Evolutionary conservation across 352 stramenopile genomes (phyloP), one percentile per base, ranked within the genome.

Genomic region (Aphanomyces stellatus): DNA sequence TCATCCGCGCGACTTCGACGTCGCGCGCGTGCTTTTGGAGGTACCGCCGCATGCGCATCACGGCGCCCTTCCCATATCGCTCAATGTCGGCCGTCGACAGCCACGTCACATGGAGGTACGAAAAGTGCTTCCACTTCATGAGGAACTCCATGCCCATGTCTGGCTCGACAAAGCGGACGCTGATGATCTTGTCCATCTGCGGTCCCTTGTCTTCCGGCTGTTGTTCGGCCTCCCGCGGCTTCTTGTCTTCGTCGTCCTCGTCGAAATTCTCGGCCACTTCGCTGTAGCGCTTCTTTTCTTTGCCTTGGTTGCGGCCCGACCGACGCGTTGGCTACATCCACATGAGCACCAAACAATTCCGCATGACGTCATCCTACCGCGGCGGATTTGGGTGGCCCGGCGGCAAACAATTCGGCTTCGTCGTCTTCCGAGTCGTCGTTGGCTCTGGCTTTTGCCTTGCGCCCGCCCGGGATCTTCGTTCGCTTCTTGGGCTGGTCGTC

Each of bases 101-200:
- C 97, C 98, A 99, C 25, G 87, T 98, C 60, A 97, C 85, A 77
- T 99, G 97, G 34, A 99, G 77, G 74, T 99, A 99, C 30, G 88
- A 98, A 62, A 97, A 78, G 42, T 98, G 91, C 56, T 97, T 92
- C 98, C 98, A 99, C 81, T 99, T 99, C 62, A 99, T 96, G 30
- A 99, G 74, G 68, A 99, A 99, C 74, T 98, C 79, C 81, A 99
- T 98, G 19, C 73, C 69, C 25, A 83, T 69, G 8, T 79, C 75
- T 6, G 65, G 46, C 51, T 91, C 92, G 72, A 85, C 76, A 66
- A 94, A 93, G 4, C 85, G 83, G 27, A 94, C 76, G 22, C 88
- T 91, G 25, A 99, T 77, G 65, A 99, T 97, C 46, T 91, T 91
- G 73, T 98, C 89, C 19, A 98, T 96, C 60, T 96, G 90, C 5